These are phyloP conservation scores for Wickerhamiella sorbophila DNA, from an alignment of 805 yeast species.

Conservation along the genomic window DNA sequence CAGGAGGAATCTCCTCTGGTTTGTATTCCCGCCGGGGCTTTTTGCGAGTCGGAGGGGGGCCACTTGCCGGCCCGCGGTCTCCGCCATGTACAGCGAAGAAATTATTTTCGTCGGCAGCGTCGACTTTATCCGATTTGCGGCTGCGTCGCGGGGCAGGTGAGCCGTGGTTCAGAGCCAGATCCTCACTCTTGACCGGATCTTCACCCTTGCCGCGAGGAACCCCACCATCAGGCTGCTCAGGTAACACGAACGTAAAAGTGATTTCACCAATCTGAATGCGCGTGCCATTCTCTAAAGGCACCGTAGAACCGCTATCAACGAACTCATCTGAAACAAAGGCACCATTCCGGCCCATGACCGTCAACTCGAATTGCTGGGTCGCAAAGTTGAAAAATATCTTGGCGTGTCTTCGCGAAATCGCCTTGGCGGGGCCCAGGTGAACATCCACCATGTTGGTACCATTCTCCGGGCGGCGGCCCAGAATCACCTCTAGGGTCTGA, in stretches of 20 bases:
- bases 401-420: slow-evolving; percentile 88
- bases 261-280: slow-evolving; percentile 86
- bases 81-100: slow-evolving; percentile 16
- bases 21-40: slow-evolving; percentile 44
- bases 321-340: slow-evolving; percentile 89
- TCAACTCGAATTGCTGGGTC: slow-evolving; percentile 81
- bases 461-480: slow-evolving; percentile 79
- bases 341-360: slow-evolving; percentile 88
- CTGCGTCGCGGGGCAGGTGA: neutral
- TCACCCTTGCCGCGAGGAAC: neutral
- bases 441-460: slow-evolving; percentile 48
- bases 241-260: slow-evolving; percentile 74
- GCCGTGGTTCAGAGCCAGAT: neutral
- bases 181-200: neutral
- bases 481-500: slow-evolving; percentile 83
- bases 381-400: slow-evolving; percentile 94
- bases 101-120: slow-evolving; percentile 16
- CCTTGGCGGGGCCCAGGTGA: slow-evolving; percentile 81
- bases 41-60: slow-evolving; percentile 26
- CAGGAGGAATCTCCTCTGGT: slow-evolving; percentile 77
- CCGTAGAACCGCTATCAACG: slow-evolving; percentile 82
- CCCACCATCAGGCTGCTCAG: slow-evolving; percentile 24
- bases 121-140: neutral
- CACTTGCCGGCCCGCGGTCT: slow-evolving; percentile 1
- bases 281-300: slow-evolving; percentile 61